Evolutionary conservation across 2,329 filamentous ascomycete species (phyloP), one percentile per base, ranked within the genome.

Genomic region (Epichloe coenophiala): DNA sequence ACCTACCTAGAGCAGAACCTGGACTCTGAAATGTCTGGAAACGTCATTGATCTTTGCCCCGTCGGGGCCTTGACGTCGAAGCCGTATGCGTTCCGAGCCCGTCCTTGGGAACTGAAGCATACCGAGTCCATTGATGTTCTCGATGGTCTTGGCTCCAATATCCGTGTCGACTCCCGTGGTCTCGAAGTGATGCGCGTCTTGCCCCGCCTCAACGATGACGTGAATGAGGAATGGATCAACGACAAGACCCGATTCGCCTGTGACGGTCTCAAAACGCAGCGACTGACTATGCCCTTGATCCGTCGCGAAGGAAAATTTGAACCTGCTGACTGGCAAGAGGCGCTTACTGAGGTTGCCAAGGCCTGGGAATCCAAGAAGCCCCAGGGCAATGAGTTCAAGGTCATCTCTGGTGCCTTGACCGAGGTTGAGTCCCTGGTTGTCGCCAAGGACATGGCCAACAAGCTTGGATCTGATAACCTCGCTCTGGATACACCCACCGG

Each of bases 141-240:
- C 37, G 88, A 98, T 63, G 93, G 81, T 41, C 74, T 98, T 54
- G 93, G 93, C 53, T 96, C 91, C 52, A 95, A 94, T 67, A 94
- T 98, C 61, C 84, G 93, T 43, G 83, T 97, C 43, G 93, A 98
- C 70, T 85, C 89, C 52, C 83, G 93, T 63, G 93, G 93, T 53
- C 75, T 96, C 57, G 90, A 97, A 71, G 91, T 98, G 48, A 95
- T 98, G 90, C 84, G 93, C 60, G 78, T 98, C 54, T 66, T 96
- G 15, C 93, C 93, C 53, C 81, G 93, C 61, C 77, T 98, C 54
- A 98, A 98, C 67, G 93, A 98, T 65, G 90, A 97, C 61, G 82
- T 98, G 61, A 98, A 98, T 68, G 93, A 98, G 73, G 93, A 98
- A 70, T 98, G 93, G 93, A 97, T 98, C 68, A 93, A 97, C 70